Percentiles rank a stretch among this genome's conserved stretches.
These are phyloP conservation scores for Schoenoplectus triqueter DNA, from an alignment of 202 grass and related monocot genomes.

Conservation along the genomic window DNA sequence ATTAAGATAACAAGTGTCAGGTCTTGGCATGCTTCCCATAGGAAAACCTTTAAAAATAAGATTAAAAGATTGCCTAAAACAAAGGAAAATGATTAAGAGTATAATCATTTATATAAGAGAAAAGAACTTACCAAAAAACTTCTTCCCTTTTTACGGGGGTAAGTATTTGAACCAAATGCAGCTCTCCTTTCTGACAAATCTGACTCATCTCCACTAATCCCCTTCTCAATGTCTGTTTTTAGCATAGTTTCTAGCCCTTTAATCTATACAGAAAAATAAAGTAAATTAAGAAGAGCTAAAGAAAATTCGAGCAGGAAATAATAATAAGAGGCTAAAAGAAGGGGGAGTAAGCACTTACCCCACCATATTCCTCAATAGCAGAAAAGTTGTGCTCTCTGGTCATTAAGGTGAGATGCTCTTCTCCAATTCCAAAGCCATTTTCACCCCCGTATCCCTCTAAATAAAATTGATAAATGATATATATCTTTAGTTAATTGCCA, in stretches of 20 bases:
- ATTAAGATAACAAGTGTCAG: conserved; percentile 92
- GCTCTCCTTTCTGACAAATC: conserved; percentile 61
- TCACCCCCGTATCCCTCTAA: conserved; percentile 42
- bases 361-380: conserved; percentile 68
- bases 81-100: conserved; percentile 6
- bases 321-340: background rate
- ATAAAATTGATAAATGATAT: conserved; percentile 31
- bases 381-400: conserved; percentile 84
- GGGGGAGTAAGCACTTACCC: conserved; percentile 47
- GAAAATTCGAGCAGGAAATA: conserved; percentile 9
- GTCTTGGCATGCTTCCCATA: conserved; percentile 96
- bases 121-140: conserved; percentile 61
- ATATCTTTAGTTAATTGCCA: conserved; percentile 14
- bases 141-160: conserved; percentile 89
- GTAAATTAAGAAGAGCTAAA: conserved; percentile 6
- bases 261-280: conserved; percentile 52
- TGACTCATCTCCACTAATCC: conserved; percentile 57
- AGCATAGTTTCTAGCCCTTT: conserved; percentile 70
- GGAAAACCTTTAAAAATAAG: conserved; percentile 60
- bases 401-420: conserved; percentile 71
- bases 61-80: conserved; percentile 21
- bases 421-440: conserved; percentile 73
- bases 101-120: conserved; percentile 23
- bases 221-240: conserved; percentile 63
- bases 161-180: conserved; percentile 78